Evolutionary conservation across 345 rosid species (phyloP).

Genomic region (Trapa bicornis): DNA sequence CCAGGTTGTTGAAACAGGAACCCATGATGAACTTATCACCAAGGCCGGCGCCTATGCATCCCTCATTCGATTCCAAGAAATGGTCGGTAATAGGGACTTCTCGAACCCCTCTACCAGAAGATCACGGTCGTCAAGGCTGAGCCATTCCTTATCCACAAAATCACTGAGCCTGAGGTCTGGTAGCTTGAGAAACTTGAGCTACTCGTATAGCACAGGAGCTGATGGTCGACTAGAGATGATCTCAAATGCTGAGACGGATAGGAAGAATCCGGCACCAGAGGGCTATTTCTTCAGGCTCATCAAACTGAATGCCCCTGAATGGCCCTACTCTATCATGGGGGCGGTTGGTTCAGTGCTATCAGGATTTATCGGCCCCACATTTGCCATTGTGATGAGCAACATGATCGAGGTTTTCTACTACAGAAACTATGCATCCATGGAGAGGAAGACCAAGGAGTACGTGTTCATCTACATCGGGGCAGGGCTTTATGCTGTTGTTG

Average conservation of each 20-base stretch:
- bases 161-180: slow-evolving; percentile 93
- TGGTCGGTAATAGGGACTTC: slow-evolving; percentile 78
- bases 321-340: slow-evolving; percentile 99
- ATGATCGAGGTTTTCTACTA: slow-evolving; percentile 99
- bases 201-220: slow-evolving; percentile 93
- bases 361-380: slow-evolving; percentile 92
- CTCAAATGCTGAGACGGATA: slow-evolving; percentile 89
- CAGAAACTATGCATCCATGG: slow-evolving; percentile 75
- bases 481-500: slow-evolving; percentile 88
- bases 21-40: slow-evolving; percentile 75
- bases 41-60: slow-evolving; percentile 87
- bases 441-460: slow-evolving; percentile 89
- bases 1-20: slow-evolving; percentile 92
- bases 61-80: slow-evolving; percentile 86
- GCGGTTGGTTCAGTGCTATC: slow-evolving; percentile 85
- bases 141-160: slow-evolving; percentile 84
- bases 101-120: slow-evolving; percentile 78
- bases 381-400: slow-evolving; percentile 93
- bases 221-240: slow-evolving; percentile 96
- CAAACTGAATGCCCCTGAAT: slow-evolving; percentile 86
- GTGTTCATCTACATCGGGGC: slow-evolving; percentile 96
- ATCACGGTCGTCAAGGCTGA: slow-evolving; percentile 74
- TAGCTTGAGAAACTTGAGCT: slow-evolving; percentile 90
- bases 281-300: slow-evolving; percentile 90
- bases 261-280: slow-evolving; percentile 76